Base-by-base conservation (phyloP, 2,329 filamentous ascomycete species). In the Colletotrichum acutatum region DNA sequence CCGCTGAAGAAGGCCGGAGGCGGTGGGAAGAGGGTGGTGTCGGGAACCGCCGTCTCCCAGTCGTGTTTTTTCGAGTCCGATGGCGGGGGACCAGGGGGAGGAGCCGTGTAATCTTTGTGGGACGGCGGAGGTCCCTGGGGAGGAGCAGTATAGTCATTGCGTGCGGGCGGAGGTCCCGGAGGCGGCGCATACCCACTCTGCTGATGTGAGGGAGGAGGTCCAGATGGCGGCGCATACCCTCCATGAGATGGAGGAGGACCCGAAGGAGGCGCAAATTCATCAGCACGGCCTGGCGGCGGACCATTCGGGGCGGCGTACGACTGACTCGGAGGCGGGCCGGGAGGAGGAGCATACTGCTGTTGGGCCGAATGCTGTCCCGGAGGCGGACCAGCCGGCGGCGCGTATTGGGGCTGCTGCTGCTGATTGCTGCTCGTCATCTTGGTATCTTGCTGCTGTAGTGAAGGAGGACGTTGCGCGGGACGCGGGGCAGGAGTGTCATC, bases 11-110 rank as follows among this genome's bases (percentile, higher is more conserved):
- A 87, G 34, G 89, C 88, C 0, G 93, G 93, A 1, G 93, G 93
- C 0, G 93, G 93, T 1, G 93, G 93, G 56, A 95, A 89, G 11
- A 93, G 86, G 0, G 92, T 86, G 1, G 90, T 94, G 80, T 95
- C 93, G 0, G 93, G 92, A 1, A 95, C 92, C 3, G 91, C 89
- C 7, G 88, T 79, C 76, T 91, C 86, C 93, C 93, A 95, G 82
- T 93, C 90, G 79, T 95, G 92, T 76, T 90, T 80, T 59, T 78
- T 76, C 5, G 69, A 46, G 14, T 74, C 68, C 4, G 58, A 22
- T 8, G 74, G 78, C 5, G 79, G 78, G 22, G 81, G 82, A 0
- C 82, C 83, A 0, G 82, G 76, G 1, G 84, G 85, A 32, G 84
- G 83, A 9, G 78, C 78, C 24, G 79, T 82, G 24, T 81, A 77